Evolutionary conservation across 495 filamentous ascomycete species (phyloP).

Genomic region (Evansstolkia leycettana): DNA sequence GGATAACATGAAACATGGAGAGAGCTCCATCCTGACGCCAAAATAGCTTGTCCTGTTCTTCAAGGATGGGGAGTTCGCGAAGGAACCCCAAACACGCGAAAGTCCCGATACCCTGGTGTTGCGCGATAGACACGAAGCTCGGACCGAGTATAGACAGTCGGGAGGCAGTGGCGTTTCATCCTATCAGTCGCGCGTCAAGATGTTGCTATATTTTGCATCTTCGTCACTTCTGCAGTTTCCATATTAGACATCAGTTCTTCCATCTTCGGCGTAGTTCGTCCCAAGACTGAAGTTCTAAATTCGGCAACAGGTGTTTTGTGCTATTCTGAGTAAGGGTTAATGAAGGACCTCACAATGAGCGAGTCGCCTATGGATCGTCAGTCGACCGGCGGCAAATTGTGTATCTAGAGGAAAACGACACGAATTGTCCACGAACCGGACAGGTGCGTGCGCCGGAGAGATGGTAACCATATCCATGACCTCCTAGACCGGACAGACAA

Average conservation of each 20-base stretch:
- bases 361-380: conserved; percentile 3
- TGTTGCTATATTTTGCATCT: conserved; percentile 36
- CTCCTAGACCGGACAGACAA: conserved; percentile 3
- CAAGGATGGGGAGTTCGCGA: too few species aligned
- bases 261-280: conserved; percentile 14
- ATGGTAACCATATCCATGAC: conserved; percentile 3
- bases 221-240: conserved; percentile 22
- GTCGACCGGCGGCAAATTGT: conserved; percentile 12
- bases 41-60: conserved; percentile 2
- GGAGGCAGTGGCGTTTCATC: conserved; percentile 23
- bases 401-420: neutral
- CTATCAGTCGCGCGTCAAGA: conserved; percentile 30
- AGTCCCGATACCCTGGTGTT: conserved; percentile 17
- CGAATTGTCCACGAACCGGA: neutral
- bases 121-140: conserved; percentile 6
- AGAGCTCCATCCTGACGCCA: conserved; percentile 22
- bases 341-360: conserved; percentile 1
- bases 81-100: conserved; percentile 15
- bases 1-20: conserved; percentile 31
- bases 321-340: conserved; percentile 16
- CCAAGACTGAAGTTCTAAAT: conserved; percentile 23
- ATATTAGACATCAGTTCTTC: conserved; percentile 5
- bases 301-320: conserved; percentile 24
- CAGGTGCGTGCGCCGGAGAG: conserved; percentile 5
- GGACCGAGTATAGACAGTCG: conserved; percentile 15